Conservation (phyloP, 106 monocot species). For the Dioscorea alata region DNA sequence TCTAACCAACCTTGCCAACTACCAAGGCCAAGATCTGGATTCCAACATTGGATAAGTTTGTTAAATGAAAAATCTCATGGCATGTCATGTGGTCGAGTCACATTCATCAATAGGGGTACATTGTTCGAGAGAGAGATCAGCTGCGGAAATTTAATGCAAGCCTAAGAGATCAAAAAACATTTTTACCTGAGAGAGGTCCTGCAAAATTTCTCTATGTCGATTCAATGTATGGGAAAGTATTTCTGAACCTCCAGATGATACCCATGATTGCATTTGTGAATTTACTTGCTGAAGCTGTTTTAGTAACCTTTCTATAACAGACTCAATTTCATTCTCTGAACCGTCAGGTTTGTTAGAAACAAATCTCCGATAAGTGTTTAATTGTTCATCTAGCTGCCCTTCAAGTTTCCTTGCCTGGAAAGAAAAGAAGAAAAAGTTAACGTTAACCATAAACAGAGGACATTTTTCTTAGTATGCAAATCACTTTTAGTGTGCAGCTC, state of each 20-base stretch:
- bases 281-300: constrained; percentile 95
- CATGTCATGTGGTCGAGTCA: not conserved
- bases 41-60: too few relatives aligned
- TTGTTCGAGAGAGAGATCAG: not conserved
- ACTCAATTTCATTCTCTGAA: constrained; percentile 74
- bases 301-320: constrained; percentile 67
- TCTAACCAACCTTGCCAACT: not conserved
- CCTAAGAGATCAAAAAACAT: not conserved
- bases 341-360: constrained; percentile 59
- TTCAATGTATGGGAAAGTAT: constrained; percentile 89
- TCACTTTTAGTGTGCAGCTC: too few relatives aligned
- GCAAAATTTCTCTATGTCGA: constrained; percentile 82
- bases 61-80: too few relatives aligned
- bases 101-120: not conserved
- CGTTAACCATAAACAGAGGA: not conserved
- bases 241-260: constrained; percentile 91
- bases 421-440: not conserved
- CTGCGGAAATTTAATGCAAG: too few relatives aligned
- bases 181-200: constrained; percentile 89
- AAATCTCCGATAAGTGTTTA: constrained; percentile 72
- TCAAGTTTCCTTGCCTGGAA: constrained; percentile 85
- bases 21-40: too few relatives aligned
- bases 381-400: constrained; percentile 82
- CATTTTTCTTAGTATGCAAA: not conserved
- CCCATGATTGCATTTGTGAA: constrained; percentile 88